Evolutionary conservation across 306 rosid species (phyloP), one percentile per base, ranked within the genome.

Genomic region (Adenanthera pavonina): DNA sequence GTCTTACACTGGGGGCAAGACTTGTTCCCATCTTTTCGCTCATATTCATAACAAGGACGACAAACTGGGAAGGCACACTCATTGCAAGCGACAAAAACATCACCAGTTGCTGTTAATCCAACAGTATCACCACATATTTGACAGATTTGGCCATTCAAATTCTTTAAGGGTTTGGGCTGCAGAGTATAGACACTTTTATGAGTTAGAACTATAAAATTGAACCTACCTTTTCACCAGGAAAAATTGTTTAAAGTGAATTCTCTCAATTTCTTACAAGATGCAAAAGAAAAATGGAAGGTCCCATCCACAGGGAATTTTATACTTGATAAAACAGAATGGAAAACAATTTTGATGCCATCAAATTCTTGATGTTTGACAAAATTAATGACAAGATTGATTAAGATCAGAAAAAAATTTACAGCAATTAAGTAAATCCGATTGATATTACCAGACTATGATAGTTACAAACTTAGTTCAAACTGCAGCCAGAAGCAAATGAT

Each of bases 51-150:
- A 78, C 99, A 95, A 62, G 92, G 91, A 53, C 92, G 88, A 74
- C 99, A 95, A 49, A 95, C 93, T 68, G 97, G 94, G 88, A 90
- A 95, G 19, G 97, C 93, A 80, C 99, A 95, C 85, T 95, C 99
- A 51, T 95, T 88, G 89, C 99, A 95, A 77, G 97, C 98, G 72
- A 92, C 93, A 76, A 95, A 95, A 41, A 92, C 88, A 49, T 92
- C 97, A 1, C 96, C 99, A 0, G 85, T 53, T 65, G 93, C 94
- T 38, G 95, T 87, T 69, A 86, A 89, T 66, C 98, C 98, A 79
- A 93, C 91, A 41, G 86, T 74, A 82, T 93, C 99, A n/a, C 98
- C 96, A 67, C 99, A 95, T 65, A 93, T 89, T 86, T 92, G 93
- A 85, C 99, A 95, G 66, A 88, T 88, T 85, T 93, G 94, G 61